Evolutionary conservation across 768 basidiomycete species (phyloP).

Genomic region (Suillus variegatus): DNA sequence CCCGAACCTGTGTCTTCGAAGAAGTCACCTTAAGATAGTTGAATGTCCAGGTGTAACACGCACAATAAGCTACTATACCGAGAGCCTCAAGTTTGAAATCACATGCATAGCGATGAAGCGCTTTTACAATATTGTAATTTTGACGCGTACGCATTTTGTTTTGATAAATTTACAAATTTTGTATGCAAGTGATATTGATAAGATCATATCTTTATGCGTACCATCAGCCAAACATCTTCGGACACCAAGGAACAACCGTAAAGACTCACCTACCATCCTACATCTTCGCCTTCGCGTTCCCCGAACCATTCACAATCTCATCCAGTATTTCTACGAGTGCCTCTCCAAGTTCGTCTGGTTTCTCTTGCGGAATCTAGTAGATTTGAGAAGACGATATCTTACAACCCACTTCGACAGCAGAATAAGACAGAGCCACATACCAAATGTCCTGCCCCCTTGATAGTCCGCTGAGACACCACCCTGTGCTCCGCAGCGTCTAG

Average conservation of each 20-base stretch:
- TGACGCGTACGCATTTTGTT: not conserved
- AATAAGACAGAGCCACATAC: conserved; percentile 13
- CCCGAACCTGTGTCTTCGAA: not conserved
- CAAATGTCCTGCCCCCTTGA: conserved; percentile 32
- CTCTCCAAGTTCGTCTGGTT: conserved; percentile 30
- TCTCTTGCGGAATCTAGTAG: conserved; percentile 28
- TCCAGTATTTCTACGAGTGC: conserved; percentile 26
- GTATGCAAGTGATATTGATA: not conserved
- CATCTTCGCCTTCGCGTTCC: not conserved
- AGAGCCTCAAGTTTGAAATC: not conserved
- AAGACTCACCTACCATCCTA: not conserved
- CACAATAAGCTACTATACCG: not conserved
- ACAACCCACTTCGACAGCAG: not conserved
- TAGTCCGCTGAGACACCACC: conserved; percentile 20
- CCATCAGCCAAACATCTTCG: not conserved
- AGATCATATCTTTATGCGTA: not conserved
- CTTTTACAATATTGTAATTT: not conserved
- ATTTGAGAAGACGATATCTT: not conserved
- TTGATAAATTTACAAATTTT: not conserved
- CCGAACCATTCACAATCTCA: not conserved
- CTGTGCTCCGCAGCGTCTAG: conserved; percentile 27
- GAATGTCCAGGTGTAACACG: not conserved
- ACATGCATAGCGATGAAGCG: not conserved
- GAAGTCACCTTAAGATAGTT: not conserved
- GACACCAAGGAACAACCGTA: not conserved